Evolutionary conservation across 805 yeast species (phyloP), one percentile per base, ranked within the genome.

Genomic region (Kluyveromyces lactis): DNA sequence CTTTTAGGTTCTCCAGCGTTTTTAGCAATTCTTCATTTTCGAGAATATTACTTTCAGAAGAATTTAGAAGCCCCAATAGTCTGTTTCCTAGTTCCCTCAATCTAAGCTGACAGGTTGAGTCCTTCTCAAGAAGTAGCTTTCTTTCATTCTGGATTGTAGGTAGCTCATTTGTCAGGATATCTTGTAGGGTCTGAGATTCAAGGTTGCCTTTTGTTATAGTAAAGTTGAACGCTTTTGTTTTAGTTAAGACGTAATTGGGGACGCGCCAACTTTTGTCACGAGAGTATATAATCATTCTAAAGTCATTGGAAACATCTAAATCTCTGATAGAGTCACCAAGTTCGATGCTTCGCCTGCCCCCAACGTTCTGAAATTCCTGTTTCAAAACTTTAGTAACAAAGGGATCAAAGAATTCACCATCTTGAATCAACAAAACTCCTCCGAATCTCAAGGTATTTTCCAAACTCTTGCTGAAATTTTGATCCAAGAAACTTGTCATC

Each of bases 401-500:
- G 0, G 96, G 95, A 54, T 90, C 90, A 52, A 73, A 79, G 47
- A 71, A 63, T 52, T 90, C 97, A 3, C 89, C 87, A 60, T 90
- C 90, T 47, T 76, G 76, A 13, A 90, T 69, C 11, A 89, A 53
- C 6, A 90, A 63, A 1, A 73, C 50, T 2, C 85, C 86, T 4
- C 97, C 97, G 67, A 89, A 89, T 46, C 92, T 66, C 19, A 89
- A 55, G 0, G 95, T 81, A 50, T 86, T 82, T 54, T 87, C 95
- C 12, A 90, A 52, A 31, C 76, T 81, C 46, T 77, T 79, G 2
- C 72, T 55, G 54, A 79, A 84, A 0, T 81, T 74, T 4, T 68
- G 72, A 49, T 83, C 86, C 32, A 81, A 58, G 52, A 90, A 85
- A 50, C 94, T 83, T 0, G 95, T 75, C 0, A 77, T 53, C 2